Evolutionary conservation across 2,329 filamentous ascomycete genomes (phyloP).

Genomic region (Fusarium transvaalense): DNA sequence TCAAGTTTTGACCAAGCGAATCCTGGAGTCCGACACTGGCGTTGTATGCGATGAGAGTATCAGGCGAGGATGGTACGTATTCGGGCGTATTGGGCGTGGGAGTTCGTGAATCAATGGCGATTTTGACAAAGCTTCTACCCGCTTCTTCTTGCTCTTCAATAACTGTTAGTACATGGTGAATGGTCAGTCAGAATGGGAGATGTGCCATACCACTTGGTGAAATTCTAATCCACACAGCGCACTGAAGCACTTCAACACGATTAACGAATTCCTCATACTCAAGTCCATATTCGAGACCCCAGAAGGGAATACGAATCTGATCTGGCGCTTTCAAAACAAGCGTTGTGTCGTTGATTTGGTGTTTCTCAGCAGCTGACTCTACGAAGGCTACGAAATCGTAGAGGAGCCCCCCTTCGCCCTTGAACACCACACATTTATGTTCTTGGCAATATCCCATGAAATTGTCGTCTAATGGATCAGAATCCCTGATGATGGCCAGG

Average conservation of each 20-base stretch:
- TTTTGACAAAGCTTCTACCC: not conserved
- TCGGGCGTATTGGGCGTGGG: not conserved
- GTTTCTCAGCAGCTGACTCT: constrained; percentile 12
- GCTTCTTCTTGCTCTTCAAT: constrained; percentile 7
- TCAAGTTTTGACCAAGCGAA: not conserved
- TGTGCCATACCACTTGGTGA: constrained; percentile 30
- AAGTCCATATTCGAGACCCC: constrained; percentile 40
- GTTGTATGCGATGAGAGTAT: not conserved
- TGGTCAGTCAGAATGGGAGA: not conserved
- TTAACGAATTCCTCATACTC: constrained; percentile 40
- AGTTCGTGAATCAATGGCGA: not conserved
- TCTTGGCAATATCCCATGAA: constrained; percentile 42
- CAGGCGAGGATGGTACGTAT: not conserved
- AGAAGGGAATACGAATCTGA: constrained; percentile 35
- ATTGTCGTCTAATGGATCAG: constrained; percentile 36
- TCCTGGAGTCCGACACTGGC: not conserved
- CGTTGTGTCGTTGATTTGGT: constrained; percentile 10
- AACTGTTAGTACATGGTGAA: not conserved
- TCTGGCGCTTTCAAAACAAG: constrained; percentile 32
- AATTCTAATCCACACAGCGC: constrained; percentile 41
- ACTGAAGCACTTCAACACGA: constrained; percentile 47
- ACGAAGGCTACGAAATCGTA: constrained; percentile 38
- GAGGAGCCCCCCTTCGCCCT: constrained; percentile 39
- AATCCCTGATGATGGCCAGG: constrained; percentile 27
- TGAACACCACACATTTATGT: constrained; percentile 42